Conservation (phyloP, 2,329 filamentous ascomycete genomes). For the Fusarium multiceps region DNA sequence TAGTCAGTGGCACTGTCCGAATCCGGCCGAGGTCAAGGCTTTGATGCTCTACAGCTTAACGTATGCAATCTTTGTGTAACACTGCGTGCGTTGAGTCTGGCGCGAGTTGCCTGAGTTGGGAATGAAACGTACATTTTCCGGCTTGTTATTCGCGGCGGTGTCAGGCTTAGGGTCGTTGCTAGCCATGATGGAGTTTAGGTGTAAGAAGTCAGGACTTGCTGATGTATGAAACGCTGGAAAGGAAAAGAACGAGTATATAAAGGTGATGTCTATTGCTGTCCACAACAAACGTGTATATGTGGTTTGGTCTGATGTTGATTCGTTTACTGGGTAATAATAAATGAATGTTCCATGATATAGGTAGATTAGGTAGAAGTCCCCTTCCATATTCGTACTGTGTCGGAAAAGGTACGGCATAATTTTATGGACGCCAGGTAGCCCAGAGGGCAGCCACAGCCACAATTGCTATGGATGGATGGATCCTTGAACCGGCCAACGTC, state of each 20-base stretch:
- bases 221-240: neutral
- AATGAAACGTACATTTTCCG: conserved; percentile 49
- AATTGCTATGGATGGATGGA: conserved; percentile 33
- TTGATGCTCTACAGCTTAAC: conserved; percentile 8
- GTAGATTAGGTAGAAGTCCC: neutral
- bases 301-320: conserved; percentile 1
- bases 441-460: neutral
- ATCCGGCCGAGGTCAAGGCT: neutral
- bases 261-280: neutral
- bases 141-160: conserved; percentile 46
- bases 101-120: neutral
- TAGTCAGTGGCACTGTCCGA: conserved; percentile 31
- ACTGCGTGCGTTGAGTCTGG: neutral
- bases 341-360: conserved; percentile 20
- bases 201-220: neutral
- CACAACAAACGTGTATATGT: conserved; percentile 11
- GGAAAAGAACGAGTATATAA: neutral
- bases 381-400: conserved; percentile 41
- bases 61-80: conserved; percentile 7
- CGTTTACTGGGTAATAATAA: conserved; percentile 20
- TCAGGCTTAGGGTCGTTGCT: conserved; percentile 52
- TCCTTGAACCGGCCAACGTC: neutral
- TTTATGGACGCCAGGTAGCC: neutral
- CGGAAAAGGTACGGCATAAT: conserved; percentile 24
- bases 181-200: conserved; percentile 48